Evolutionary conservation across 2,329 filamentous ascomycete genomes (phyloP).

Genomic region (Botrytis hyacinthi): DNA sequence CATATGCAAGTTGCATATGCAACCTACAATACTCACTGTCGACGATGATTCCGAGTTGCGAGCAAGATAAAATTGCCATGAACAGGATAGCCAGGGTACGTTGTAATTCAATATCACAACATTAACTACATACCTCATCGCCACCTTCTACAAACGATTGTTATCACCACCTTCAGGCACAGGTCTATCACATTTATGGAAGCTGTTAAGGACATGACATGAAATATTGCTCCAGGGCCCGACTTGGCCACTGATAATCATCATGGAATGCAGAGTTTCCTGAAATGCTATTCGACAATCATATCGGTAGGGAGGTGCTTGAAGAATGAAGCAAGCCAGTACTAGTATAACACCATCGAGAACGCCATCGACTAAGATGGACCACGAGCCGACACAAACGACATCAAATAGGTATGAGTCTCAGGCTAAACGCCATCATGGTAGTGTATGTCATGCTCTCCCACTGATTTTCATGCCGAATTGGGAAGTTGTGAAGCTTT

Average conservation of each 20-base stretch:
- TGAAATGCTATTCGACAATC: constrained; percentile 15
- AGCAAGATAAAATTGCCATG: not conserved
- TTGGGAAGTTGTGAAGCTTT: constrained; percentile 17
- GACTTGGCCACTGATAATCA: not conserved
- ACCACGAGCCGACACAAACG: constrained; percentile 1
- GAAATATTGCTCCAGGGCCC: not conserved
- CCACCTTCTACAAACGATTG: constrained; percentile 17
- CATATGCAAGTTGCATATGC: not conserved
- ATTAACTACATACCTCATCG: not conserved
- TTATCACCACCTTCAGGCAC: not conserved
- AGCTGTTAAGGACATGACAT: constrained; percentile 11
- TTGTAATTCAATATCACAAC: not conserved
- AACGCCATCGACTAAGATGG: not conserved
- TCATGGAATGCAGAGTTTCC: not conserved
- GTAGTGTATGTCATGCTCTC: not conserved
- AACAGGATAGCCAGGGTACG: not conserved
- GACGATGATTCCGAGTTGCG: not conserved
- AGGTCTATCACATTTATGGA: constrained; percentile 9
- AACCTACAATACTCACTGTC: not conserved
- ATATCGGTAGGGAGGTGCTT: not conserved
- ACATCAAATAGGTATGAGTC: not conserved
- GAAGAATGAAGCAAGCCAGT: not conserved
- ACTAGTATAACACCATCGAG: constrained; percentile 9
- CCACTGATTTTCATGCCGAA: not conserved
- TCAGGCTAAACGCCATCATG: constrained; percentile 18